Conservation (phyloP, 345 rosid genomes). For the Dipteronia sinensis region DNA sequence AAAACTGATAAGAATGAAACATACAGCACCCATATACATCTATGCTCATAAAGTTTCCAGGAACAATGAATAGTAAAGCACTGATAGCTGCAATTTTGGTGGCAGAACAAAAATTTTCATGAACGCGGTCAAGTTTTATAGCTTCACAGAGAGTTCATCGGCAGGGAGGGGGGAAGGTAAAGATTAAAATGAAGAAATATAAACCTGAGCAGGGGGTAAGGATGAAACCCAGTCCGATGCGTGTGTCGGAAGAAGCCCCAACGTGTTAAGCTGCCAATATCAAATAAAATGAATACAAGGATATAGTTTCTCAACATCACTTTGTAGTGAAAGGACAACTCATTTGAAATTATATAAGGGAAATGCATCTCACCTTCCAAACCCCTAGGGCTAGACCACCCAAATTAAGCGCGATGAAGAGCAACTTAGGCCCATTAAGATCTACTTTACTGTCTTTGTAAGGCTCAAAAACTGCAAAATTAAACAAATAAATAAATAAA, state of each 20-base stretch:
- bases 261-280: constrained; percentile 78
- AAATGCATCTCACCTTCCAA: constrained; percentile 77
- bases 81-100: not conserved
- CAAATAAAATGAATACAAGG: constrained; percentile 9
- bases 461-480: constrained; percentile 90
- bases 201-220: constrained; percentile 92
- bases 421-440: constrained; percentile 82
- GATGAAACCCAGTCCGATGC: constrained; percentile 99
- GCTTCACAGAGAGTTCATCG: not conserved
- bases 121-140: not conserved
- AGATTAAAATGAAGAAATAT: constrained; percentile 6
- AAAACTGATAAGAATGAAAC: not conserved
- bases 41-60: not conserved
- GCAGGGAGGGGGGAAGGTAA: not conserved
- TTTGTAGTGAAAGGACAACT: not conserved
- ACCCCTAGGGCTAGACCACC: constrained; percentile 93
- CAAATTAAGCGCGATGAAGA: constrained; percentile 89
- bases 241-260: constrained; percentile 98
- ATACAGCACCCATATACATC: not conserved
- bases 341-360: constrained; percentile 1
- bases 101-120: not conserved
- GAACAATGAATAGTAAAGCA: not conserved
- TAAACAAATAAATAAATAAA: not conserved
- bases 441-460: constrained; percentile 93
- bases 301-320: not conserved